Conservation (phyloP, 768 basidiomycete genomes). For the Candolleomyces eurysporus region DNA sequence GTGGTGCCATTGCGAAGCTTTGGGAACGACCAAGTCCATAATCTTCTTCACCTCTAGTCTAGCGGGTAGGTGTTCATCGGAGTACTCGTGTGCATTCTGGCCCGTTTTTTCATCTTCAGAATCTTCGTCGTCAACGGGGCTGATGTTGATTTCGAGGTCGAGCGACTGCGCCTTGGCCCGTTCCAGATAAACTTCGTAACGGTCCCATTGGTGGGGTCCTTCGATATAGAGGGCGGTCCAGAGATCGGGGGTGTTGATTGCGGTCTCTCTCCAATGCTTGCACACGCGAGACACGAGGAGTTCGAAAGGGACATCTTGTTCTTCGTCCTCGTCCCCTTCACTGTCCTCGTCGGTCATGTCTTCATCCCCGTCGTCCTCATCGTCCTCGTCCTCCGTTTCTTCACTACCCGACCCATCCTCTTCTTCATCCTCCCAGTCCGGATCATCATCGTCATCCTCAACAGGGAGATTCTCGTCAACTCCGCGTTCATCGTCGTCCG, state of each 20-base stretch:
- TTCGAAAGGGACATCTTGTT: conserved; percentile 36
- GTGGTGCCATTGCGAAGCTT: conserved; percentile 51
- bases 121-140: conserved; percentile 31
- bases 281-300: conserved; percentile 63
- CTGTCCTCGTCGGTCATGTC: conserved; percentile 16
- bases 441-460: conserved; percentile 14
- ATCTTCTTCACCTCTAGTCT: conserved; percentile 29
- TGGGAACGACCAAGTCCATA: conserved; percentile 47
- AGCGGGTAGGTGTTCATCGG: too few relatives aligned
- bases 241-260: conserved; percentile 51
- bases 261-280: conserved; percentile 53
- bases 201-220: conserved; percentile 41
- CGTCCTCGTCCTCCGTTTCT: conserved; percentile 11
- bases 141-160: conserved; percentile 46
- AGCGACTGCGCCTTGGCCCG: conserved; percentile 57
- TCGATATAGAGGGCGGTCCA: conserved; percentile 51
- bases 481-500: conserved; percentile 1
- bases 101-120: conserved; percentile 17
- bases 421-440: conserved; percentile 15
- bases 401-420: conserved; percentile 9
- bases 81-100: too few relatives aligned
- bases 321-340: conserved; percentile 9
- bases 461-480: conserved; percentile 14
- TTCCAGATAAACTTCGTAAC: conserved; percentile 43
- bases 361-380: conserved; percentile 21